Evolutionary conservation across 1,139 yeast species (phyloP), one percentile per base, ranked within the genome.

Genomic region (Yarrowia galli): DNA sequence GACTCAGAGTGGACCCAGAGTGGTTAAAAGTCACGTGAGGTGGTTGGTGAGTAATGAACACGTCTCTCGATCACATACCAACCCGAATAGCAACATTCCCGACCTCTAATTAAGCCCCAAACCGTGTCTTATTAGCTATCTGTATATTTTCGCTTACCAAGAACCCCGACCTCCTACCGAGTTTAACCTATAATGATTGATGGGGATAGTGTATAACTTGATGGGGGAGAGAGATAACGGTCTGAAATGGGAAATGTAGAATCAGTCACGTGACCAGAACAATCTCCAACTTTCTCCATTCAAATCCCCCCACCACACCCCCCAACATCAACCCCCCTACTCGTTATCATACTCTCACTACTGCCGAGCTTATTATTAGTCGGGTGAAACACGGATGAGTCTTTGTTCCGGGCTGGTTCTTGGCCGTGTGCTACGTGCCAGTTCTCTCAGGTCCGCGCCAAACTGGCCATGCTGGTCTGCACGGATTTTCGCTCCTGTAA

Each of bases 161-260:
- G 23, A 23, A 32, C n/a, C 20, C 42, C 42, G 56, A 15, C 12
- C 56, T 51, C 56, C 56, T 32, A 53, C 43, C 58, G 58, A 53
- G 43, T 18, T 53, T 53, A 53, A 53, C 43, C 28, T 10, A 43
- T 13, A 20, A 16, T 20, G 32, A 28, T 28, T 3, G 8, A 28
- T 28, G 6, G 8, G 32, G 32, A 5, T 2, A 6, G 32, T 28
- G 10, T 20, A 9, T 9, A 43, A 20, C 28, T 12, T 13, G 28
- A 13, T 43, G 48, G 22, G 28, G 20, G 5, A 15, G 16, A 8
- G 2, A 13, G 5, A 9, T 8, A 43, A 10, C 1, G 22, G 25
- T n/a, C 4, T 13, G 28, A 13, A 13, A 9, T 3, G 10, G 18
- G 9, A 6, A 16, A 1, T 8, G 18, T 16, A 9, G 13, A 7